Evolutionary conservation across 352 stramenopile species (phyloP), one percentile per base, ranked within the genome.

Genomic region (Globisporangium splendens): DNA sequence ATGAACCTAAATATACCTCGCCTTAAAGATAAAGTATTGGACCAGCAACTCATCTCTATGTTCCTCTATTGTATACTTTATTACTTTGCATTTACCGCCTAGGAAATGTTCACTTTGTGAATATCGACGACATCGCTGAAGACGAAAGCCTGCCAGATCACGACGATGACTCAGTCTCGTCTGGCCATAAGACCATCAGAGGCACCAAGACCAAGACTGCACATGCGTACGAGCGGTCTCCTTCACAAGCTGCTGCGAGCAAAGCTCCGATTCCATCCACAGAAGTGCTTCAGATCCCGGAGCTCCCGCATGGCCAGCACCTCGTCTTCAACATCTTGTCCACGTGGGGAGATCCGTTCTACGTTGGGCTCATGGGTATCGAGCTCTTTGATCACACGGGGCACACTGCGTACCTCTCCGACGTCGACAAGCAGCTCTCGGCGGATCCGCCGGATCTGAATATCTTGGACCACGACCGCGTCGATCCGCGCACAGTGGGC

Each of bases 301-400:
- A 85, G 54, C 67, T 96, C 11, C 86, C 86, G 18, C 70, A 62
- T 20, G 86, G 86, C 1, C 70, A 87, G 42, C 73, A 77, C 22
- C 74, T 97, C 21, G 73, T 84, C n/a, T 65, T 96, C 31, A 87
- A 94, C 48, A 91, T 96, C 15, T 51, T 95, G 22, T 88, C 75
- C 5, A 97, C 90, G 8, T 96, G 87, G 86, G 90, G 89, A 10
- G 90, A 97, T 68, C 82, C 86, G 8, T 92, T 95, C 64, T 97
- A 97, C 62, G 82, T 97, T 2, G 90, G 90, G 0, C 75, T 97
- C 21, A 95, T 91, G 70, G 90, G 90, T 13, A 73, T 97, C 21
- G 90, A 97, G 53, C 49, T 96, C 22, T 97, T 96, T 56, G 88
- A 96, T 46, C 78, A 90, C 56, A 82, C 72, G 0, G 89, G 89